phyloP scores from a whole-genome alignment of 2,329 filamentous ascomycete species.

The Diaporthe velutina region DNA sequence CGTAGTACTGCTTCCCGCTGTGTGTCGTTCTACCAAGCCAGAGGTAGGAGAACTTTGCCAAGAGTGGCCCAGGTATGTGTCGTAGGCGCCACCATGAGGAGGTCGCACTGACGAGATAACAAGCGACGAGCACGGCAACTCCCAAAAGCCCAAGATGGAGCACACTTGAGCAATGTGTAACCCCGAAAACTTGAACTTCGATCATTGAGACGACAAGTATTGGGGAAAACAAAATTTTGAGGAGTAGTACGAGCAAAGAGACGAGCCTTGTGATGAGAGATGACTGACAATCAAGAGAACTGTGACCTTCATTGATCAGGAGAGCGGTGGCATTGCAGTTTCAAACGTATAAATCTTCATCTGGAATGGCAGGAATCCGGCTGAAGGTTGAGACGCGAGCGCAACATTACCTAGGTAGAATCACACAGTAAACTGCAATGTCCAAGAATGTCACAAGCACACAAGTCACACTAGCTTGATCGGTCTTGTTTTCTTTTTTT shows the following conservation, averaged over 20 bases:
- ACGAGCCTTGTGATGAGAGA: neutral
- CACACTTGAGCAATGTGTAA: neutral
- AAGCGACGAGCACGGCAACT: neutral
- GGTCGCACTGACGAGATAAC: constrained; percentile 40
- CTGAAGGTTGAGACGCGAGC: neutral
- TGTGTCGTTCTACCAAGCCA: constrained; percentile 45
- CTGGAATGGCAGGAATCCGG: neutral
- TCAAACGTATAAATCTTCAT: neutral
- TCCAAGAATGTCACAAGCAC: neutral
- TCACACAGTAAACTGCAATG: neutral
- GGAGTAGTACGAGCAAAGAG: neutral
- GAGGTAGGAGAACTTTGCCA: constrained; percentile 50
- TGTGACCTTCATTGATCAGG: neutral
- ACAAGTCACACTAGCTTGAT: neutral
- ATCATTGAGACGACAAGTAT: neutral
- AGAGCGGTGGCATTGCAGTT: neutral
- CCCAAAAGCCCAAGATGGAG: neutral
- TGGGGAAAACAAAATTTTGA: neutral
- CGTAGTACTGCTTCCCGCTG: constrained; percentile 44
- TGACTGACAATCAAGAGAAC: neutral
- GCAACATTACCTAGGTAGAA: neutral
- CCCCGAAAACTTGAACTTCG: neutral
- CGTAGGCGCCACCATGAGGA: constrained; percentile 41
- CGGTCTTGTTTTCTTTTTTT: too few relatives aligned
- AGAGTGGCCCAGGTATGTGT: constrained; percentile 42